phyloP scores from a whole-genome alignment of 2,329 filamentous ascomycete genomes.

The Colletotrichum tabaci region DNA sequence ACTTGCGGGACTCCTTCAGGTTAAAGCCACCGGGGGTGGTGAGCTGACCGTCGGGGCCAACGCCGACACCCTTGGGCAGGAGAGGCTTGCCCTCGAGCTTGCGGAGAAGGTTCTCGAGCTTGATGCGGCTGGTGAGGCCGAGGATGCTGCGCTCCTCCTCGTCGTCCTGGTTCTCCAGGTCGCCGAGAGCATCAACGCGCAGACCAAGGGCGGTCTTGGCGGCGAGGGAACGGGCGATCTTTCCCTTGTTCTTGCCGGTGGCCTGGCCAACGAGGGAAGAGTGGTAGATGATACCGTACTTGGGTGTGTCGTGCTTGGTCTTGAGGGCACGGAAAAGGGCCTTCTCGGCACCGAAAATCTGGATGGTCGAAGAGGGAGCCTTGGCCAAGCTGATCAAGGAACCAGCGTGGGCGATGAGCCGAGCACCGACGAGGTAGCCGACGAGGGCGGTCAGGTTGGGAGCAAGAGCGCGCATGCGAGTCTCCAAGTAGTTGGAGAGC shows the following conservation, averaged over 20 bases:
- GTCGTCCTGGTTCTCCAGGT: slow-evolving; percentile 78
- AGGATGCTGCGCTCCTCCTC: slow-evolving; percentile 91
- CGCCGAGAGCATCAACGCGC: slow-evolving; percentile 84
- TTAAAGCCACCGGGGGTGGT: slow-evolving; percentile 84
- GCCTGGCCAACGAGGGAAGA: slow-evolving; percentile 96
- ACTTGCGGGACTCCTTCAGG: slow-evolving; percentile 92
- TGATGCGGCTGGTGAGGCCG: slow-evolving; percentile 79
- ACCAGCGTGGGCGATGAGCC: slow-evolving; percentile 94
- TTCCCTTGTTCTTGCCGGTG: slow-evolving; percentile 98
- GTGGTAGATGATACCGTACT: slow-evolving; percentile 96
- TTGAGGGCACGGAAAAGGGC: slow-evolving; percentile 98
- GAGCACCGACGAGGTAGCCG: slow-evolving; percentile 92
- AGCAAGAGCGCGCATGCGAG: slow-evolving; percentile 96
- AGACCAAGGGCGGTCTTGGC: slow-evolving; percentile 94
- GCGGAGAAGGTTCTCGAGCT: slow-evolving; percentile 83
- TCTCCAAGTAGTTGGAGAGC: slow-evolving; percentile 89
- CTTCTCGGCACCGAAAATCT: slow-evolving; percentile 99
- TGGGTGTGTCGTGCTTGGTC: slow-evolving; percentile 99
- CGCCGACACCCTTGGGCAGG: slow-evolving; percentile 80
- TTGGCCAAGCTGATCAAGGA: slow-evolving; percentile 96
- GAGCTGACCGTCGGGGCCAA: slow-evolving; percentile 80
- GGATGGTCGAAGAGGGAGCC: slow-evolving; percentile 93
- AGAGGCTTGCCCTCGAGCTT: slow-evolving; percentile 92
- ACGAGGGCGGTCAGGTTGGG: slow-evolving; percentile 95
- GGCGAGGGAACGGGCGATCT: slow-evolving; percentile 96